phyloP scores from a whole-genome alignment of 148 eudicot species.

The Agrostemma githago region DNA sequence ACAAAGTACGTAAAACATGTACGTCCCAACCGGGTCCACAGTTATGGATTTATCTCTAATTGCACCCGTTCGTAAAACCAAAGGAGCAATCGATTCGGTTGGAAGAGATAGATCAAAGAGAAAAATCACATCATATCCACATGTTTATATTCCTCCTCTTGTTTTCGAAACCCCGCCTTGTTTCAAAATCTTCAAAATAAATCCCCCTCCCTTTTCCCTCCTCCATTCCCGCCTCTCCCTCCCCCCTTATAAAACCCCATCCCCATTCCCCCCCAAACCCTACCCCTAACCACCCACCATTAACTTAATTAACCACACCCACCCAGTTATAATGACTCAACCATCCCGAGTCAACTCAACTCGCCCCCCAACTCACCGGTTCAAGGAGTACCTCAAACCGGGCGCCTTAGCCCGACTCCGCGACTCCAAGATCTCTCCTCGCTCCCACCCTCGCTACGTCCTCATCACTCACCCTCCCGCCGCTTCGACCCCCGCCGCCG shows the following conservation, averaged over 20 bases:
- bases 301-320: not conserved
- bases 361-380: not conserved
- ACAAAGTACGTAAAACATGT: too few relatives aligned
- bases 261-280: not conserved
- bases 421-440: constrained; percentile 27
- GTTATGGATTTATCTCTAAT: too few relatives aligned
- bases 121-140: not conserved
- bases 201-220: not conserved
- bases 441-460: constrained; percentile 11
- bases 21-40: too few relatives aligned
- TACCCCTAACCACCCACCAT: not conserved
- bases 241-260: not conserved
- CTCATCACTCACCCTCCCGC: not conserved
- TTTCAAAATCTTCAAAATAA: not conserved
- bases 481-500: not conserved
- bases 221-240: not conserved
- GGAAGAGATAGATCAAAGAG: too few relatives aligned
- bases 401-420: constrained; percentile 31
- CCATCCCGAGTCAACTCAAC: not conserved
- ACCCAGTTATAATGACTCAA: not conserved
- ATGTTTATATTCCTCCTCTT: not conserved
- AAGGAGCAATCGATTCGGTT: too few relatives aligned
- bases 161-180: not conserved
- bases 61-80: too few relatives aligned
- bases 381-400: constrained; percentile 36